Evolutionary conservation across 192 early-diverging fungal genomes (phyloP), one percentile per base, ranked within the genome.

Genomic region (Dispira simplex): DNA sequence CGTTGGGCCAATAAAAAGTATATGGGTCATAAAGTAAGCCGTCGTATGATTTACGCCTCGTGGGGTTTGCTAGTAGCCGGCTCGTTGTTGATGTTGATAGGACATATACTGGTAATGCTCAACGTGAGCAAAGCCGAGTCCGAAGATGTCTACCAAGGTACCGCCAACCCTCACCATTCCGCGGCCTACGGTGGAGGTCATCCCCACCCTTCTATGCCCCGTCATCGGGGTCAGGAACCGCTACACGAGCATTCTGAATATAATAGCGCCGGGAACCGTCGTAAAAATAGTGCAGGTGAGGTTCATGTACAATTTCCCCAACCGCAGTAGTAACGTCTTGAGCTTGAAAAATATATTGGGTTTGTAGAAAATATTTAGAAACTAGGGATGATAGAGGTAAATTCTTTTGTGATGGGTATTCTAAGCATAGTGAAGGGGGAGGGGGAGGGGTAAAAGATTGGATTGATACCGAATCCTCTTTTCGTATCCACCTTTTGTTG

Each of bases 291-390:
- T 26, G 55, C 20, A 26, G 26, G n/a, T 13, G 55, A 57, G 27
- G 55, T 57, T 20, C 55, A 57, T 27, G 55, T 57, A 26, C 55
- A 57, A 27, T 57, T 57, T 27, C 55, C 55, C 55, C 55, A 57
- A 27, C 26, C 55, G 21, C 16, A 16, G 48, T 21, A 49, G 48
- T 49, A 49, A 9, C 48, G 32, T 39, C 32, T 39, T 39, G 32
- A 39, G 32, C 32, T 39, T 39, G 32, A 39, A 39, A 39, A 39
- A 39, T 39, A 39, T 1, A 39, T 4, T 6, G 32, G 32, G 32
- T 39, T 39, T 39, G 6, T 1, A 39, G 32, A 39, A 39, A 39
- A 39, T 39, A 39, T 39, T 39, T 39, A 39, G 6, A 39, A 39
- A 39, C 32, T 39, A 39, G 32, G 6, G 1, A 39, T 6, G 32